Conservation (phyloP, 495 filamentous ascomycete genomes). For the Filosporella fistucella region DNA sequence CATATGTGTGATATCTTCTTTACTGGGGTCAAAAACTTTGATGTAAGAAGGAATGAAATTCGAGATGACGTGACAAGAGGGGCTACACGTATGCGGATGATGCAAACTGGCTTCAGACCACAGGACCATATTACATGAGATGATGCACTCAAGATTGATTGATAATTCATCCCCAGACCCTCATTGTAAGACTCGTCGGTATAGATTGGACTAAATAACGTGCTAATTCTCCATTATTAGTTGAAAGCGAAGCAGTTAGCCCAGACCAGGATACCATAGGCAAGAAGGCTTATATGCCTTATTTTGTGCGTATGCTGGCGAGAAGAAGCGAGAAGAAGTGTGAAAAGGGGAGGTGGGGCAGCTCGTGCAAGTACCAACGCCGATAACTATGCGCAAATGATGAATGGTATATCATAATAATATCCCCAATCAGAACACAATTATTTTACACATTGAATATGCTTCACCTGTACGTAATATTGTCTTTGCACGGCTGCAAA, state of each 20-base stretch:
- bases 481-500: too few species aligned
- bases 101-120: neutral
- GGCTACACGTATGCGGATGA: neutral
- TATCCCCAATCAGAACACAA: too few species aligned
- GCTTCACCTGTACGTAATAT: too few species aligned
- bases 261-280: neutral
- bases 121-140: neutral
- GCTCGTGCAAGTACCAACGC: neutral
- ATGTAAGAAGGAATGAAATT: neutral
- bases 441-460: too few species aligned
- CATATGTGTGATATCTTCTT: neutral
- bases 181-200: neutral
- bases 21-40: neutral
- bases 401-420: neutral
- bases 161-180: neutral
- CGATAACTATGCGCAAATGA: neutral
- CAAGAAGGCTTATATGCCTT: neutral
- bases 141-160: neutral
- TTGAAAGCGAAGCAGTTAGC: neutral
- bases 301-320: neutral
- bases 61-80: neutral
- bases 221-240: too few species aligned
- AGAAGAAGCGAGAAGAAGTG: too few species aligned
- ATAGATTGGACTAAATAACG: too few species aligned
- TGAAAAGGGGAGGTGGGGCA: neutral